These are phyloP conservation scores for Ambrosia trifida DNA, from an alignment of 129 eudicot species.

Conservation along the genomic window DNA sequence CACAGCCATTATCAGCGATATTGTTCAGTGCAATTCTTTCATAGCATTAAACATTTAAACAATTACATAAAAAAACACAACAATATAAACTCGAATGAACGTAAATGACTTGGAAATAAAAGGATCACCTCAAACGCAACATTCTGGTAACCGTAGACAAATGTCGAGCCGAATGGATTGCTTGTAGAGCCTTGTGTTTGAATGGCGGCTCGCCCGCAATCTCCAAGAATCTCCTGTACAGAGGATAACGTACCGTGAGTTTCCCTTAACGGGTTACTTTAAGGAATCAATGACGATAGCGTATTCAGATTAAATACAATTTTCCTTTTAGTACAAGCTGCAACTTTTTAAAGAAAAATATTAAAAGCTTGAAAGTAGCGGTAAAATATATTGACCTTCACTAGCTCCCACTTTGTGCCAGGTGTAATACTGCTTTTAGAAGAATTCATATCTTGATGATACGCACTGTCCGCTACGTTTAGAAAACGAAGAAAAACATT, in stretches of 20 bases:
- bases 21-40: not conserved
- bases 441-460: constrained; percentile 51
- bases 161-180: constrained; percentile 94
- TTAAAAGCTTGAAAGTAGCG: constrained; percentile 5
- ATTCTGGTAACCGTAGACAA: constrained; percentile 94
- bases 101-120: not conserved
- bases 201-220: constrained; percentile 90
- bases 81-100: not conserved
- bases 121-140: constrained; percentile 84
- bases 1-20: constrained; percentile 10
- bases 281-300: not conserved
- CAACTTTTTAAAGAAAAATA: not conserved
- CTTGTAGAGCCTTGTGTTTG: constrained; percentile 92
- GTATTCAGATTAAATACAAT: constrained; percentile 5
- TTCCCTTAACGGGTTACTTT: not conserved
- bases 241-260: no score
- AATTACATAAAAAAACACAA: not conserved
- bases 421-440: constrained; percentile 70
- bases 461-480: constrained; percentile 56
- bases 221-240: constrained; percentile 81
- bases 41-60: not conserved
- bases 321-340: not conserved
- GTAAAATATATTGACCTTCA: constrained; percentile 58
- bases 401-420: constrained; percentile 92
- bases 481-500: constrained; percentile 11